Conservation (phyloP, 106 monocot species). For the Alisma plantagoaquatica region DNA sequence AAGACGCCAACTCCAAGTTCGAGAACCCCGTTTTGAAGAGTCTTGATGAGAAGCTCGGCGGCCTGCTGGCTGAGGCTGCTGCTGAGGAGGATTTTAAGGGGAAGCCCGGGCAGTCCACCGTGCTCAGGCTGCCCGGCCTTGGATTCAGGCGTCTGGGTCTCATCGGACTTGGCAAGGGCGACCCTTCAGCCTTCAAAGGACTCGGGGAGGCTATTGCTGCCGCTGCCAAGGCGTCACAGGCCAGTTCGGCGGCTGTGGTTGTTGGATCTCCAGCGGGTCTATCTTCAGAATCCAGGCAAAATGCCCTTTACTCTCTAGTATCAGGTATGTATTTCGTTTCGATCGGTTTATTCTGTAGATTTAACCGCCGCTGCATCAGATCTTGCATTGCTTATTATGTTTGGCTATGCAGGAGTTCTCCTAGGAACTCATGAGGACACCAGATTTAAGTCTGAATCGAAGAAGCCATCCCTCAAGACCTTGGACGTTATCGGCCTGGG, state of each 20-base stretch:
- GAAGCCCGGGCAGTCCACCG: constrained; percentile 71
- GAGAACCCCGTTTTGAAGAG: constrained; percentile 64
- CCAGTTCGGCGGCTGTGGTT: constrained; percentile 65
- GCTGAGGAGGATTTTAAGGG: constrained; percentile 90
- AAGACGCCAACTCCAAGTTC: constrained; percentile 71
- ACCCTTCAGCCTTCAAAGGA: constrained; percentile 25
- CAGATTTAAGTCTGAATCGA: constrained; percentile 89
- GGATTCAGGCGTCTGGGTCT: constrained; percentile 72
- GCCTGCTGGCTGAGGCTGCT: constrained; percentile 62
- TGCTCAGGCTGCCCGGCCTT: constrained; percentile 70
- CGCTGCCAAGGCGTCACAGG: constrained; percentile 61
- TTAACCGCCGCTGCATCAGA: too few species aligned
- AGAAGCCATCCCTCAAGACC: constrained; percentile 52
- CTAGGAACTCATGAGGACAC: constrained; percentile 74
- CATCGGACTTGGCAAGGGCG: constrained; percentile 52
- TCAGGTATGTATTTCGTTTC: constrained; percentile 43
- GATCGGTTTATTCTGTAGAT: too few species aligned
- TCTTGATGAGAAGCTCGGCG: constrained; percentile 62
- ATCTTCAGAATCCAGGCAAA: constrained; percentile 37
- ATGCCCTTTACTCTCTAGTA: constrained; percentile 64
- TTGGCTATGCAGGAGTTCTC: constrained; percentile 49
- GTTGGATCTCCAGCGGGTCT: constrained; percentile 36
- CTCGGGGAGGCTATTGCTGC: constrained; percentile 80
- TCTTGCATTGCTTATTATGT: too few species aligned
- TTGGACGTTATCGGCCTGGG: constrained; percentile 89